Percentiles rank a stretch among this genome's conserved stretches.
Evolutionary conservation across 1,284 basidiomycete species (phyloP).

Genomic region (Trametes versicolor): DNA sequence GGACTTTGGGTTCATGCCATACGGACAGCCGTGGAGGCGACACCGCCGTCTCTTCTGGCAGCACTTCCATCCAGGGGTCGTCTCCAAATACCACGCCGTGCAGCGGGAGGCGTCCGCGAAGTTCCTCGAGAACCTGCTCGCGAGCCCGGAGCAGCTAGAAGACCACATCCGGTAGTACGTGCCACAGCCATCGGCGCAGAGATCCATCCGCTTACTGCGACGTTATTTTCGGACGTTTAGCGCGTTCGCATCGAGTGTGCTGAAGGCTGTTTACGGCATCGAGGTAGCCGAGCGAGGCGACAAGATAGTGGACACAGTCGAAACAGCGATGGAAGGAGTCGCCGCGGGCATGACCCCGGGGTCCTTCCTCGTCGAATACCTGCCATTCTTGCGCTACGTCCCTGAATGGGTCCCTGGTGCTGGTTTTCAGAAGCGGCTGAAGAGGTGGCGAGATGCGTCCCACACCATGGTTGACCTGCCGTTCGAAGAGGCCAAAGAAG

Average conservation of each 20-base stretch:
- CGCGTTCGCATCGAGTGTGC: slow-evolving; percentile 27
- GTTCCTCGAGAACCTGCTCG: slow-evolving; percentile 25
- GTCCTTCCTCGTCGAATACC: slow-evolving; percentile 37
- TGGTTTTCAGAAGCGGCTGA: slow-evolving; percentile 38
- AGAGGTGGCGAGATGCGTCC: slow-evolving; percentile 36
- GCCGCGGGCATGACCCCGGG: slow-evolving; percentile 33
- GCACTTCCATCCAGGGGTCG: slow-evolving; percentile 34
- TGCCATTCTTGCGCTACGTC: slow-evolving; percentile 39
- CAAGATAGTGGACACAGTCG: slow-evolving; percentile 26
- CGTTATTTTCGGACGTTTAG: slow-evolving; percentile 32
- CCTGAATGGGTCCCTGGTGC: slow-evolving; percentile 44
- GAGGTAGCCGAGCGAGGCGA: slow-evolving; percentile 32
- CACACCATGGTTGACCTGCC: slow-evolving; percentile 33
- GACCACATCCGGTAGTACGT: slow-evolving; percentile 40
- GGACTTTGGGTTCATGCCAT: slow-evolving; percentile 35
- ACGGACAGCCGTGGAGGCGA: slow-evolving; percentile 35
- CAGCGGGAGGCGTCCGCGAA: slow-evolving; percentile 15
- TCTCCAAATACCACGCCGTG: slow-evolving; percentile 24
- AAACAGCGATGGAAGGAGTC: slow-evolving; percentile 30
- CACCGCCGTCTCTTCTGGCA: slow-evolving; percentile 38
- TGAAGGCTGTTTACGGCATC: slow-evolving; percentile 36
- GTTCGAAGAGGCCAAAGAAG: slow-evolving; percentile 28
- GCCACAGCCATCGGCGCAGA: slow-evolving; percentile 37
- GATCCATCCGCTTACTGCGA: slow-evolving; percentile 21
- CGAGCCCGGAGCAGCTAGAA: slow-evolving; percentile 20